A percentile compares a stretch with the other conserved stretches of the same genome.
Conservation (phyloP, 2,329 filamentous ascomycete genomes). For the Diaporthe citri region DNA sequence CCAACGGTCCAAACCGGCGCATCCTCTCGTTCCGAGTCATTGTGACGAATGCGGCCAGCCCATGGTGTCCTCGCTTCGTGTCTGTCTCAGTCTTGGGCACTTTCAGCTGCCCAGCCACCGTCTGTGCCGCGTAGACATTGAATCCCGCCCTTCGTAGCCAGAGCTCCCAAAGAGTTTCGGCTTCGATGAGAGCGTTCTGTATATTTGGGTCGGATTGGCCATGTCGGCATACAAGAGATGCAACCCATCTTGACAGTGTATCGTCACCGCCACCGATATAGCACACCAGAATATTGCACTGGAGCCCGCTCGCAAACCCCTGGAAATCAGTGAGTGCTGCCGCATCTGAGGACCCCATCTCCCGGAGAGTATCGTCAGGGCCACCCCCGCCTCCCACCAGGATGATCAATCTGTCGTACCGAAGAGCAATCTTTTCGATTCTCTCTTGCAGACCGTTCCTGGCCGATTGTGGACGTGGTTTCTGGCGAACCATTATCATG, state of each 20-base stretch:
- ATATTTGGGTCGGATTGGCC: slow-evolving; percentile 45
- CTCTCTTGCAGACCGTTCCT: slow-evolving; percentile 65
- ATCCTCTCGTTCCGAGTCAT: slow-evolving; percentile 67
- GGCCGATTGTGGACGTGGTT: slow-evolving; percentile 68
- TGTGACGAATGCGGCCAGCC: slow-evolving; percentile 66
- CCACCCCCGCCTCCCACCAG: slow-evolving; percentile 70
- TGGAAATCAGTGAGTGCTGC: slow-evolving; percentile 63
- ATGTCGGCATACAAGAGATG: slow-evolving; percentile 64
- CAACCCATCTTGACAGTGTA: slow-evolving; percentile 67
- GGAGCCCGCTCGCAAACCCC: slow-evolving; percentile 59
- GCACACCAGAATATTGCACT: slow-evolving; percentile 54
- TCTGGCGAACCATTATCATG: slow-evolving; percentile 79
- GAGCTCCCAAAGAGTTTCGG: slow-evolving; percentile 76
- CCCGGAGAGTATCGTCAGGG: slow-evolving; percentile 53
- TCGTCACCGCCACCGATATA: slow-evolving; percentile 64
- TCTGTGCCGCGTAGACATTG: slow-evolving; percentile 80
- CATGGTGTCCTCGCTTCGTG: slow-evolving; percentile 48
- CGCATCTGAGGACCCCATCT: slow-evolving; percentile 56
- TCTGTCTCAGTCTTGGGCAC: slow-evolving; percentile 43
- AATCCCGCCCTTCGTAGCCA: slow-evolving; percentile 75
- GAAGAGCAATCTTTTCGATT: slow-evolving; percentile 63
- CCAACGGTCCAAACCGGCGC: slow-evolving; percentile 63
- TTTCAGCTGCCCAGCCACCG: slow-evolving; percentile 65
- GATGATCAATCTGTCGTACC: slow-evolving; percentile 78
- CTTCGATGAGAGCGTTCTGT: slow-evolving; percentile 56